These are phyloP conservation scores for Eremomyces bilateralis DNA, from an alignment of 495 filamentous ascomycete species.

Conservation along the genomic window DNA sequence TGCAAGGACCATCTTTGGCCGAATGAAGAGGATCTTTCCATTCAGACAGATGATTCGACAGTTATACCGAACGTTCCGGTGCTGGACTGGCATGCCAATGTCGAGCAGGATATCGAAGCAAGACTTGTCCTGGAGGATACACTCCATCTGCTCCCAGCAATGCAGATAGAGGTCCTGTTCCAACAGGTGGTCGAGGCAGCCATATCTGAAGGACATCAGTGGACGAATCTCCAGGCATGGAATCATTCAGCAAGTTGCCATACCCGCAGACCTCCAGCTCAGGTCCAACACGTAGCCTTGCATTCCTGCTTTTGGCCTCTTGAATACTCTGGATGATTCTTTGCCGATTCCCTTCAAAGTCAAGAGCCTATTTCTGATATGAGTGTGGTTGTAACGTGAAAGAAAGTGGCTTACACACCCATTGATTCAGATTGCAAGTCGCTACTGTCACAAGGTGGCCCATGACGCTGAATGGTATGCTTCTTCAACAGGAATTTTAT, in stretches of 20 bases:
- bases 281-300: slow-evolving; percentile 36
- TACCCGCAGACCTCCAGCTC: background rate
- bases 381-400: no score
- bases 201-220: slow-evolving; percentile 23
- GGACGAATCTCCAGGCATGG: background rate
- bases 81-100: slow-evolving; percentile 26
- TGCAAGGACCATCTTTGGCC: slow-evolving; percentile 69
- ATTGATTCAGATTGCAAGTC: no score
- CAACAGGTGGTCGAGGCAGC: slow-evolving; percentile 50
- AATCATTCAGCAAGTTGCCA: no score
- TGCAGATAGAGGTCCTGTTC: slow-evolving; percentile 41
- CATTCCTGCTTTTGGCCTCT: slow-evolving; percentile 45
- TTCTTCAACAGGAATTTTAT: no score
- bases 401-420: no score
- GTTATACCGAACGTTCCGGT: slow-evolving; percentile 53
- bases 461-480: no score
- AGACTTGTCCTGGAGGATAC: slow-evolving; percentile 38
- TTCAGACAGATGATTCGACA: slow-evolving; percentile 42
- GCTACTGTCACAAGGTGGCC: no score
- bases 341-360: slow-evolving; percentile 54
- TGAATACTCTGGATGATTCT: slow-evolving; percentile 59
- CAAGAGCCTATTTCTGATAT: slow-evolving; percentile 44
- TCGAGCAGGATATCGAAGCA: slow-evolving; percentile 59
- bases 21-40: slow-evolving; percentile 33
- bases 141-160: slow-evolving; percentile 44